These are phyloP conservation scores for Botrytis elliptica DNA, from an alignment of 2,329 filamentous ascomycete genomes.

Conservation along the genomic window DNA sequence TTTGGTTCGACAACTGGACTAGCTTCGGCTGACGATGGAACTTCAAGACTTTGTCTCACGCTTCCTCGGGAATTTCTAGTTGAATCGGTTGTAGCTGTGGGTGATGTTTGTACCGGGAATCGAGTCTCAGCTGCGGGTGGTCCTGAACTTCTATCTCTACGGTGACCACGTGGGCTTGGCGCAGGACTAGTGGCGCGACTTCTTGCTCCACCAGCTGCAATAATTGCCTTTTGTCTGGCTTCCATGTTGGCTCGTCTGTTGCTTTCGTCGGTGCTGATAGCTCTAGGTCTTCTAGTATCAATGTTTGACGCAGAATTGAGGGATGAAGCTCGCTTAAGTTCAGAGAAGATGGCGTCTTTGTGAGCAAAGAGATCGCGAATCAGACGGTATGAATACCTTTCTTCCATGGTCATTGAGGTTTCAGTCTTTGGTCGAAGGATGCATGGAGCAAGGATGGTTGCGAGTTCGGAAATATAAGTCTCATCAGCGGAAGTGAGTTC, in stretches of 20 bases:
- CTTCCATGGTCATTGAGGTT: constrained; percentile 89
- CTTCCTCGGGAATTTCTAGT: constrained; percentile 37
- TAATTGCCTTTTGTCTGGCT: constrained; percentile 80
- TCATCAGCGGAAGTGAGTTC: constrained; percentile 96
- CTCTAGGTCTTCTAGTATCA: constrained; percentile 69
- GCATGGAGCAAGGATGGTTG: constrained; percentile 75
- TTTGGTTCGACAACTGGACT: constrained; percentile 28
- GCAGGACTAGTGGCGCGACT: constrained; percentile 74
- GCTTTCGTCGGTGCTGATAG: constrained; percentile 93
- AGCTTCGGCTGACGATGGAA: constrained; percentile 51
- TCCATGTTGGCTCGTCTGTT: constrained; percentile 93
- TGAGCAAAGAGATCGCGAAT: constrained; percentile 89
- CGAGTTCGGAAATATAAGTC: constrained; percentile 72
- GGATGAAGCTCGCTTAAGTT: constrained; percentile 85
- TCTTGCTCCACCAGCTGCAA: constrained; percentile 57
- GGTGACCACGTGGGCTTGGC: constrained; percentile 60
- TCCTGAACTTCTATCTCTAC: constrained; percentile 76
- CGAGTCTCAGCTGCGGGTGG: constrained; percentile 70
- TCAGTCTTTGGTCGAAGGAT: constrained; percentile 84
- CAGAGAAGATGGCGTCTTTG: constrained; percentile 93
- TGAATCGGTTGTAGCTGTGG: constrained; percentile 51
- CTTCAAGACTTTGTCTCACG: constrained; percentile 71
- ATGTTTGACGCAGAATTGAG: constrained; percentile 63
- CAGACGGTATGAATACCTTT: constrained; percentile 87
- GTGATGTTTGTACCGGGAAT: constrained; percentile 76